These are phyloP conservation scores for Miscanthus lutarioriparius DNA, from an alignment of 176 grass and related monocot species.

Conservation along the genomic window DNA sequence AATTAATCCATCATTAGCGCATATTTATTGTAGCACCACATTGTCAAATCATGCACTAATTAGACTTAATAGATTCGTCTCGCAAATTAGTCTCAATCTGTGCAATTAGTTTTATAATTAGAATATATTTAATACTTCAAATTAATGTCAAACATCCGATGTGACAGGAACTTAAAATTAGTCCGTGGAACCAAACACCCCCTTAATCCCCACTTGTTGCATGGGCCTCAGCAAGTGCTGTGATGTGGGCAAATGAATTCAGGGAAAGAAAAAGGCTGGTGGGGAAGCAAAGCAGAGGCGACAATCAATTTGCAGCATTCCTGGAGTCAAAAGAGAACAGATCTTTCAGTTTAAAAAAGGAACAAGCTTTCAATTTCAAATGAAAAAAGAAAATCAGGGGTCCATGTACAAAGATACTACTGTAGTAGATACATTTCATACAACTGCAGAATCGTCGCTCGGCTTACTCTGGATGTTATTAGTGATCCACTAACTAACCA, in stretches of 20 bases:
- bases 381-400: background rate
- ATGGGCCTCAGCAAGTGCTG: constrained; percentile 16
- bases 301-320: background rate
- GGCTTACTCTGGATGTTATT: background rate
- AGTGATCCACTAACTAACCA: constrained; percentile 17
- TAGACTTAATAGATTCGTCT: no score
- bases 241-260: background rate
- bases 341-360: constrained; percentile 9
- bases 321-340: constrained; percentile 22
- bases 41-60: no score
- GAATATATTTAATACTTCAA: no score
- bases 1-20: no score
- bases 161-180: no score
- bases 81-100: no score
- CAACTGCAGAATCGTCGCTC: constrained; percentile 4
- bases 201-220: constrained; percentile 25
- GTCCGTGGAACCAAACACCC: no score
- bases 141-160: no score
- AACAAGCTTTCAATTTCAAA: constrained; percentile 11
- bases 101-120: no score
- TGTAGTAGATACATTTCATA: background rate
- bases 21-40: no score
- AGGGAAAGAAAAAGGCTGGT: background rate
- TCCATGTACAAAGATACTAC: constrained; percentile 9
- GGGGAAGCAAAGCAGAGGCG: constrained; percentile 23